These are phyloP conservation scores for Epichloe uncinata DNA, from an alignment of 2,329 filamentous ascomycete genomes.

Conservation along the genomic window DNA sequence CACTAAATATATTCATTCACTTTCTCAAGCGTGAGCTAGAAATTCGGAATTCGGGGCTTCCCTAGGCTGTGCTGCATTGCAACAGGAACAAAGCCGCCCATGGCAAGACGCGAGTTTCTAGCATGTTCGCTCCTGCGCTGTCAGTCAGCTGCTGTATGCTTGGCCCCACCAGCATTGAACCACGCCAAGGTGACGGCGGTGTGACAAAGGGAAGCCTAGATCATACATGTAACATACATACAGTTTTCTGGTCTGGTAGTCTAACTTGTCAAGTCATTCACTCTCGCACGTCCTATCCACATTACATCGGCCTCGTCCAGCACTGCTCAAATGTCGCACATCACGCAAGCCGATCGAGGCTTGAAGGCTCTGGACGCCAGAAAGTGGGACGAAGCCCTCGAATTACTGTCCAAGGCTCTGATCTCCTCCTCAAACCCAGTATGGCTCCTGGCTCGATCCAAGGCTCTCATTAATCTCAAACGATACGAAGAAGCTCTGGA, in stretches of 20 bases:
- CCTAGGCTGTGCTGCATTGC: too few relatives aligned
- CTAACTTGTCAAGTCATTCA: background rate
- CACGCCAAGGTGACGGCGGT: too few relatives aligned
- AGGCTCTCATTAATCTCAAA: slow-evolving; percentile 55
- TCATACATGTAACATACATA: too few relatives aligned
- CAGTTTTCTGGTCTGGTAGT: background rate
- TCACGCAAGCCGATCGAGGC: slow-evolving; percentile 43
- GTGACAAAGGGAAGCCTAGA: too few relatives aligned
- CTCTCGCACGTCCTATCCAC: background rate
- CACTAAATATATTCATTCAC: too few relatives aligned
- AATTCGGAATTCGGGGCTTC: too few relatives aligned
- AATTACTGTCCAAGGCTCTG: slow-evolving; percentile 54
- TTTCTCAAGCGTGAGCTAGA: too few relatives aligned
- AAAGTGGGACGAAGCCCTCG: slow-evolving; percentile 55
- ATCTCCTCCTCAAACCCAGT: slow-evolving; percentile 51
- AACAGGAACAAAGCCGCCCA: too few relatives aligned
- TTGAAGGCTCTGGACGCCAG: slow-evolving; percentile 48
- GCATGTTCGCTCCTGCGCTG: too few relatives aligned
- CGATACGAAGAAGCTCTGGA: slow-evolving; percentile 50
- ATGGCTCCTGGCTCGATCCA: slow-evolving; percentile 75
- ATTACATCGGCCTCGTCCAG: background rate
- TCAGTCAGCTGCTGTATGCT: too few relatives aligned
- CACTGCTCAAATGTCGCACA: slow-evolving; percentile 32
- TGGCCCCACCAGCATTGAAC: too few relatives aligned
- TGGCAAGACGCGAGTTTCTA: too few relatives aligned